Percentiles rank a stretch among this genome's conserved stretches.
phyloP scores from a whole-genome alignment of 192 early-diverging fungal genomes.

The Geranomyces variabilis region DNA sequence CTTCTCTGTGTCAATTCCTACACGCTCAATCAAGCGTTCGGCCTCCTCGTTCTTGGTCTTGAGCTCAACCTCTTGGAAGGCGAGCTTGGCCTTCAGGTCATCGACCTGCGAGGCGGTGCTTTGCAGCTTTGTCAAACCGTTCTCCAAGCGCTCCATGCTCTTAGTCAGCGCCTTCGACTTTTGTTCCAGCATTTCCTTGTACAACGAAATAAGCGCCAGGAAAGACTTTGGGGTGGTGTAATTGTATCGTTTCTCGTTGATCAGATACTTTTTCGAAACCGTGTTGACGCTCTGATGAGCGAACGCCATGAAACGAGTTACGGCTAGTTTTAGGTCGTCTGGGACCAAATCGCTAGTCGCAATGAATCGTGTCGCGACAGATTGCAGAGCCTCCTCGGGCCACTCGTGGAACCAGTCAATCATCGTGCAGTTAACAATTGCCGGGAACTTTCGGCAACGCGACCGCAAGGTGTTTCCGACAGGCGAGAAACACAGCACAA shows the following conservation, averaged over 20 bases:
- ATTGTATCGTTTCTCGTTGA: constrained; percentile 69
- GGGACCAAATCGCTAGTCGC: constrained; percentile 60
- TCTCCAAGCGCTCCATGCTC: constrained; percentile 70
- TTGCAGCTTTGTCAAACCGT: constrained; percentile 67
- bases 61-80: constrained; percentile 67
- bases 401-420: constrained; percentile 72
- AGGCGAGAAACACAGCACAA: constrained; percentile 69
- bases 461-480: constrained; percentile 66
- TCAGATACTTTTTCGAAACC: constrained; percentile 61
- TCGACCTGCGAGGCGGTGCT: constrained; percentile 66
- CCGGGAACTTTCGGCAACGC: constrained; percentile 66
- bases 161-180: constrained; percentile 60
- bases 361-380: constrained; percentile 66
- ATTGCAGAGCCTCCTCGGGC: constrained; percentile 63
- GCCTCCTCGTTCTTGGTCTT: constrained; percentile 71
- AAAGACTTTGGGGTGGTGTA: constrained; percentile 73
- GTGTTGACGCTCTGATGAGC: constrained; percentile 64
- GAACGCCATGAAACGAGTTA: constrained; percentile 68
- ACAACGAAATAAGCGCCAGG: constrained; percentile 60
- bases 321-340: constrained; percentile 49
- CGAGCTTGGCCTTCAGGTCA: constrained; percentile 67
- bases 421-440: constrained; percentile 60
- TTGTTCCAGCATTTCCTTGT: constrained; percentile 69
- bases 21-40: constrained; percentile 60
- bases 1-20: constrained; percentile 67